Evolutionary conservation across 108 stramenopile species (phyloP).

Genomic region (Cyclotella atomus): DNA sequence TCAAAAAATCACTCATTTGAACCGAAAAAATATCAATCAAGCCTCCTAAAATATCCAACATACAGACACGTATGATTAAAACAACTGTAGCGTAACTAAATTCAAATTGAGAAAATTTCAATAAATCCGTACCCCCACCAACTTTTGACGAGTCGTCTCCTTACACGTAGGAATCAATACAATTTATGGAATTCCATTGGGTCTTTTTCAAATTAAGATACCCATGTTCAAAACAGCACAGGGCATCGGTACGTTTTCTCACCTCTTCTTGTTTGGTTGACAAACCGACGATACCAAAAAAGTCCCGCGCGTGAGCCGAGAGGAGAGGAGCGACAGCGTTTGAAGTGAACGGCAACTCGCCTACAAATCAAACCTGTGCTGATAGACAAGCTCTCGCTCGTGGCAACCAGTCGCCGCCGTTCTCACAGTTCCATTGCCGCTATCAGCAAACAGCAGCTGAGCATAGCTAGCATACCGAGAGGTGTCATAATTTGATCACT

Average conservation of each 20-base stretch:
- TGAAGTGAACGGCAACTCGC: not conserved
- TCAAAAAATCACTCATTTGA: not conserved
- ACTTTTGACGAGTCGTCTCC: not conserved
- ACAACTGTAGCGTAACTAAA: not conserved
- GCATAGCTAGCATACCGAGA: no score
- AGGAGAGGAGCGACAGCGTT: not conserved
- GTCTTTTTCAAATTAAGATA: not conserved
- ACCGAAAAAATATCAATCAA: not conserved
- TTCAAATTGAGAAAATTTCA: not conserved
- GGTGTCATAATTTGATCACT: not conserved
- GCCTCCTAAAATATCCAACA: not conserved
- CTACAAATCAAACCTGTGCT: no score
- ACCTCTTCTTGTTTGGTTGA: not conserved
- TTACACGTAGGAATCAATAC: not conserved
- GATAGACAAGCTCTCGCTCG: not conserved
- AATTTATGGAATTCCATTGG: not conserved
- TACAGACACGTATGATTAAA: not conserved
- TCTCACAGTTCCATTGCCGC: no score
- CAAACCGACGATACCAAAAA: constrained; percentile 16
- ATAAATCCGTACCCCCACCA: constrained; percentile 7
- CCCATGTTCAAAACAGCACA: not conserved
- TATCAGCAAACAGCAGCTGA: no score
- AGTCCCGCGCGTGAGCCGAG: constrained; percentile 7
- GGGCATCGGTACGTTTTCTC: not conserved
- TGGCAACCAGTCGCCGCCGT: no score